Percentiles rank a stretch among this genome's conserved stretches.
Conservation (phyloP, 257 asterid species). For the Salvia rosmarinus region DNA sequence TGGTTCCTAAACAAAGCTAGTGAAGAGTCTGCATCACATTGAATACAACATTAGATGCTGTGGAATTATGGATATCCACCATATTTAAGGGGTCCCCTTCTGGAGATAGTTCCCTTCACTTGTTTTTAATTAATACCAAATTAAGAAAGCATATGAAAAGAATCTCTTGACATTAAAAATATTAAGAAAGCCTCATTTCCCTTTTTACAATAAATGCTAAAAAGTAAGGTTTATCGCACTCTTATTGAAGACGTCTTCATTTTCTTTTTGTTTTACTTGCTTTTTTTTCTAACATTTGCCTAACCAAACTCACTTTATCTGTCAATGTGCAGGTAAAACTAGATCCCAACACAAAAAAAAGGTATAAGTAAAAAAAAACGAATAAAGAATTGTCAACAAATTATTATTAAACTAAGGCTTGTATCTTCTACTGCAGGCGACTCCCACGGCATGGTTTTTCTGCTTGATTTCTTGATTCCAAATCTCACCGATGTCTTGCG, state of each 20-base stretch:
- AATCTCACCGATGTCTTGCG: conserved; percentile 71
- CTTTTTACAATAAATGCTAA: conserved; percentile 55
- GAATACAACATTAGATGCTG: conserved; percentile 57
- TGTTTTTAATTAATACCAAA: background rate
- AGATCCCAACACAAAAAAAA: conserved; percentile 29
- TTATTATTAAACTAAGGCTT: conserved; percentile 39
- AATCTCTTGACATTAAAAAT: conserved; percentile 14
- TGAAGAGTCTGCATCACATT: conserved; percentile 66
- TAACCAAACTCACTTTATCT: conserved; percentile 35
- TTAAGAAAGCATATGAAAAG: background rate
- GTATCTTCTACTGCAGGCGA: conserved; percentile 51
- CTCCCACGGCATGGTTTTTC: conserved; percentile 51
- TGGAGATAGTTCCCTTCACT: conserved; percentile 42
- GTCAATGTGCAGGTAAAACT: conserved; percentile 36
- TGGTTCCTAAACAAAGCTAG: conserved; percentile 46
- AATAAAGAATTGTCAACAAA: background rate
- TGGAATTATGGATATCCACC: conserved; percentile 63
- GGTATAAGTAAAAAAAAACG: background rate
- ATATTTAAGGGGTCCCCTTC: conserved; percentile 54
- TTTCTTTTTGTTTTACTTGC: conserved; percentile 8
- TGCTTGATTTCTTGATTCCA: conserved; percentile 80
- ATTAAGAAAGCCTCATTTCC: conserved; percentile 46
- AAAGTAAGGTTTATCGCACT: conserved; percentile 37
- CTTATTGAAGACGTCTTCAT: conserved; percentile 63
- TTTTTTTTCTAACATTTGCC: conserved; percentile 29